A percentile compares a stretch with the other conserved stretches of the same genome.
Evolutionary conservation across 192 early-diverging fungal genomes (phyloP).

Genomic region (Backusella circina): DNA sequence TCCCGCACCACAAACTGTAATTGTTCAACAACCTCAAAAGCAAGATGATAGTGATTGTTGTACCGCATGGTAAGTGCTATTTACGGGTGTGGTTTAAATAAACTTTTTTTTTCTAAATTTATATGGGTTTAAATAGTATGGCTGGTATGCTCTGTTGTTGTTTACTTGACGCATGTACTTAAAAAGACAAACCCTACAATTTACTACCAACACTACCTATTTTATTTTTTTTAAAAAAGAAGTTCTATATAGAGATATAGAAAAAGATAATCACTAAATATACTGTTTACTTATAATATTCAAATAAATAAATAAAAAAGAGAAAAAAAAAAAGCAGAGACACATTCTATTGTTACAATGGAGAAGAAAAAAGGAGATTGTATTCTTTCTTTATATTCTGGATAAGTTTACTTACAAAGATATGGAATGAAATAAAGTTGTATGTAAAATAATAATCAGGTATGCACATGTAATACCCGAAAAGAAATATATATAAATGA

Average conservation of each 20-base stretch:
- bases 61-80: neutral
- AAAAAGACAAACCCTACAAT: neutral
- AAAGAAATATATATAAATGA: neutral
- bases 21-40: neutral
- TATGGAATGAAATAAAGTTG: neutral
- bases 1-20: neutral
- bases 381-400: neutral
- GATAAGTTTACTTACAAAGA: neutral
- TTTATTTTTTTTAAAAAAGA: neutral
- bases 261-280: neutral
- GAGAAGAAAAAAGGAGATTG: neutral
- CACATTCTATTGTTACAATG: neutral
- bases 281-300: constrained; percentile 1
- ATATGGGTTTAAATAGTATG: neutral
- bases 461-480: neutral
- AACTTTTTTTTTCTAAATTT: neutral
- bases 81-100: neutral
- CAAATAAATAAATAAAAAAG: neutral
- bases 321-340: neutral
- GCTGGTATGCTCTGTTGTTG: neutral
- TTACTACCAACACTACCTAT: neutral
- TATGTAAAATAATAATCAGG: neutral
- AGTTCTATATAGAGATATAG: neutral
- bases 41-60: neutral
- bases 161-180: neutral